A percentile compares a stretch with the other conserved stretches of the same genome.
phyloP scores from a whole-genome alignment of 1,284 basidiomycete genomes.

The Bondarzewia mesenterica region DNA sequence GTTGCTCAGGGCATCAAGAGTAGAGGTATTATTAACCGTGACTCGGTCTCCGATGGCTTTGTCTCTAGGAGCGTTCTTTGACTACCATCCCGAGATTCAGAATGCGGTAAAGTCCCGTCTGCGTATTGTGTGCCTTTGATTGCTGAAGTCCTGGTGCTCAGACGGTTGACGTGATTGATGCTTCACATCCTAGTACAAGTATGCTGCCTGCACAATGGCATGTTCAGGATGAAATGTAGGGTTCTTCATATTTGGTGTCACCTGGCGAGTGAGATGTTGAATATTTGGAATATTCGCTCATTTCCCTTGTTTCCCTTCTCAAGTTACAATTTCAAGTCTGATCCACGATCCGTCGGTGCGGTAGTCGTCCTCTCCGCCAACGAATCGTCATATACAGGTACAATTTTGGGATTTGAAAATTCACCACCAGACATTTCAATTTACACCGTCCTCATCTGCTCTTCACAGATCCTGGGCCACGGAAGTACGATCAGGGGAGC shows the following conservation, averaged over 20 bases:
- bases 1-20: too few species aligned
- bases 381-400: slow-evolving; percentile 57
- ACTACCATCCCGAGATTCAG: slow-evolving; percentile 66
- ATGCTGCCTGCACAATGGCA: slow-evolving; percentile 60
- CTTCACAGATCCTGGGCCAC: slow-evolving; percentile 37
- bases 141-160: slow-evolving; percentile 18
- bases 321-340: slow-evolving; percentile 74
- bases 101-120: slow-evolving; percentile 36
- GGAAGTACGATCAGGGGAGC: slow-evolving; percentile 47
- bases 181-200: slow-evolving; percentile 57
- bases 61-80: slow-evolving; percentile 53
- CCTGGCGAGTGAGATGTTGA: too few species aligned
- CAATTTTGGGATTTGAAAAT: too few species aligned
- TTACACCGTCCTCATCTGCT: slow-evolving; percentile 1
- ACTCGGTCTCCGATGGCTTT: too few species aligned
- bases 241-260: too few species aligned
- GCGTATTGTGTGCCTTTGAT: background rate
- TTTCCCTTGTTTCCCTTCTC: background rate
- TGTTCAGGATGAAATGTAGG: slow-evolving; percentile 51
- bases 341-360: slow-evolving; percentile 63
- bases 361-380: slow-evolving; percentile 61
- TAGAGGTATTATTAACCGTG: too few species aligned
- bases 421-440: slow-evolving; percentile 1
- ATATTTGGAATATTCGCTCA: too few species aligned
- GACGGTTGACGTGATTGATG: slow-evolving; percentile 57